Conservation (phyloP, 1,284 basidiomycete genomes). For the Leccinum griseonigrum region DNA sequence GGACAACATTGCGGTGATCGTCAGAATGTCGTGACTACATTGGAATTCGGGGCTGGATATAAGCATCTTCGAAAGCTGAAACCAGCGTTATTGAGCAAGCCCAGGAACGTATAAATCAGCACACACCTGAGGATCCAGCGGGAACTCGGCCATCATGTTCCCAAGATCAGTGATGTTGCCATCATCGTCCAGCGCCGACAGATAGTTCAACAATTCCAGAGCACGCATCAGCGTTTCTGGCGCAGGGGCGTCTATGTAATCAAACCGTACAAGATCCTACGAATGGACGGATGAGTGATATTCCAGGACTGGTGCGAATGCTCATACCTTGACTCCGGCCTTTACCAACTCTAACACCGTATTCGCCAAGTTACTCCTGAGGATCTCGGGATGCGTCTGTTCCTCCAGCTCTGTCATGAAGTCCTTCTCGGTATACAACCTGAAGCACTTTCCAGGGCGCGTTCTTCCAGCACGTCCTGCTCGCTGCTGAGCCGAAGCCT, state of each 20-base stretch:
- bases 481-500: conserved; percentile 94
- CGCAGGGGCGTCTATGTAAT: conserved; percentile 96
- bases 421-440: conserved; percentile 96
- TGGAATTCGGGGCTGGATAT: conserved; percentile 93
- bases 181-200: conserved; percentile 92
- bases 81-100: not conserved
- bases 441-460: conserved; percentile 95
- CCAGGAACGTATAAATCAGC: not conserved
- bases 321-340: conserved; percentile 74
- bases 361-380: conserved; percentile 90
- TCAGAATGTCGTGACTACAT: conserved; percentile 95
- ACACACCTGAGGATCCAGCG: conserved; percentile 88
- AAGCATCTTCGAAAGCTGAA: conserved; percentile 87
- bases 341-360: conserved; percentile 94
- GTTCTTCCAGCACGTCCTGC: conserved; percentile 97
- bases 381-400: conserved; percentile 95
- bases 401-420: conserved; percentile 96
- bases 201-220: conserved; percentile 90
- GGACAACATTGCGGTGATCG: conserved; percentile 95
- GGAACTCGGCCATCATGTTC: conserved; percentile 96
- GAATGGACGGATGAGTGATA: not conserved
- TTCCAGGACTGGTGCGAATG: conserved; percentile 3
- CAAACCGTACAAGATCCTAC: conserved; percentile 87
- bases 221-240: conserved; percentile 99
- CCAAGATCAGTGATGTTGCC: conserved; percentile 90